Base-by-base conservation (phyloP, 139 green algal genomes). In the Yamagishiella unicocca region DNA sequence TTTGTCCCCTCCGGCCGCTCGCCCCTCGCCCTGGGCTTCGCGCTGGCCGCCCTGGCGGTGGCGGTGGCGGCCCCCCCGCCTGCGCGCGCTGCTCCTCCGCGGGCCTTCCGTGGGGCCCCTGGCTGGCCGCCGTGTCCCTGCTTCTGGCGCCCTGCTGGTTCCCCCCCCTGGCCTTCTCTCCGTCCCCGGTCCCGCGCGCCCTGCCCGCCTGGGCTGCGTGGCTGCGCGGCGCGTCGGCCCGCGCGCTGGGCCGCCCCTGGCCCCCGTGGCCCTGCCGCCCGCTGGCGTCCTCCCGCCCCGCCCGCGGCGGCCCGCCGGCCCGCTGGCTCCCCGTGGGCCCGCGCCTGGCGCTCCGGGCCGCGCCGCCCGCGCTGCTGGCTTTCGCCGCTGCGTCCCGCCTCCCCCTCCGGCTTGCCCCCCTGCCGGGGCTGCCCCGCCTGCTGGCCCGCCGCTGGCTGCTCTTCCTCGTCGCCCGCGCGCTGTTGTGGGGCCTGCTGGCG, bases 121-220 rank as follows among this genome's bases (percentile, higher is more conserved):
- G 93, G 91, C 87, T 96, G 82, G 94, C 96, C 29, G 92, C 92
- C 0, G 55, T 95, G 33, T 92, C 83, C 54, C 88, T 97, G 9
- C 62, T 97, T 58, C 93, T 93, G 53, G 72, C 92, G 21, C 95
- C 95, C 61, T 96, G 95, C 88, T 97, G 95, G 95, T 91, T 91
- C 88, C 89, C 89, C 76, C 88, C 88, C 29, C 45, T 89, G n/a
- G 53, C 64, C 38, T 91, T 91, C 66, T 61, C 27, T 19, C 62
- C 40, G 38, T 50, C 64, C n/a, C 89, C 89, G 82, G 76, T 89
- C 38, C 83, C 83, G 82, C 70, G 72, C 35, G 83, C 89, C 83
- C 71, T 84, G 64, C n/a, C 42, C 22, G n/a, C 38, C 10, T 91
- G 75, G 75, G 42, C 43, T 3, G 64, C n/a, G 9, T 91, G 88